Base-by-base conservation (phyloP, 2,329 filamentous ascomycete species). In the Aspergillus hiratsukae region DNA sequence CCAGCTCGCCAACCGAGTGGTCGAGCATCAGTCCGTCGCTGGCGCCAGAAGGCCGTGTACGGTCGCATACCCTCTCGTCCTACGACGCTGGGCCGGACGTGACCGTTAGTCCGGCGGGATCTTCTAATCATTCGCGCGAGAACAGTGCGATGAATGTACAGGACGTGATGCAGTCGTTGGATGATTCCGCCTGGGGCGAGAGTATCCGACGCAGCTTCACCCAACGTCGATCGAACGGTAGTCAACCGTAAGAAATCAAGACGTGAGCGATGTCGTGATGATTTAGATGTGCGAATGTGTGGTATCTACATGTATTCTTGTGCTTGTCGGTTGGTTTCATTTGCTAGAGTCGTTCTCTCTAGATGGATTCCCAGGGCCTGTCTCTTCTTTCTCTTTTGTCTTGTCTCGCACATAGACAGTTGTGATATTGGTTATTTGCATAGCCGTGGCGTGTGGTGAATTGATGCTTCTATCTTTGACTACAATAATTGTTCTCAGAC, bases 111-210 rank as follows among this genome's bases (percentile, higher is more conserved):
- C 50, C 59, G 29, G 23, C 61, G 31, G 27, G 61, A 53, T n/a
- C 67, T 57, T n/a, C 67, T 57, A 53, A 74, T 73, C 64, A 83
- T 80, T 68, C 83, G 64, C 78, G 87, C 46, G 83, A 86, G 25
- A 84, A 83, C 54, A 91, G 88, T 72, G 80, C 81, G 4, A 87
- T 92, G 56, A 90, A 85, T 67, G 86, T 87, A 51, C 83, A 87
- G 49, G 88, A 91, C 66, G 89, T 95, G 63, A 84, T 92, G 72
- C 86, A 91, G 63, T 89, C 94, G 69, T 81, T 97, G 54, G 90
- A 94, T 67, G 89, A 93, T 67, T 94, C 90, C 19, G 87, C 89
- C 17, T 97, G 93, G 93, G 90, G 93, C 52, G 90, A 96, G 75
- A 96, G 90, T 78, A 91, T 97, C 62, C 82, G 91, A 61, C 83